Evolutionary conservation across 2,329 filamentous ascomycete genomes (phyloP).

Genomic region (Aspergillus phoenicis): DNA sequence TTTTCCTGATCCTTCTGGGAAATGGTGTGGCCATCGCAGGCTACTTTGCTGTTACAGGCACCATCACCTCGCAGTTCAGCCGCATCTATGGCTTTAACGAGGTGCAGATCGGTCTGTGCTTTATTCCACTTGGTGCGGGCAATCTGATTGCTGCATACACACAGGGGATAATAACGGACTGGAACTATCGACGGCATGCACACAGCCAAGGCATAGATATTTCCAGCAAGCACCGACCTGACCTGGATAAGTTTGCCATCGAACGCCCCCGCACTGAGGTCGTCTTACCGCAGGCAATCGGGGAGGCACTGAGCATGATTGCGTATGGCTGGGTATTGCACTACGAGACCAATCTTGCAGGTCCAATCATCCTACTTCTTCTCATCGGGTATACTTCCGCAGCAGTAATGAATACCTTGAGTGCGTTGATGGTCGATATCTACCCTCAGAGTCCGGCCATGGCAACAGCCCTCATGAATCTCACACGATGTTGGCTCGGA

Average conservation of each 20-base stretch:
- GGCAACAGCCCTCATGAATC: slow-evolving; percentile 46
- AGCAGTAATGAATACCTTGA: slow-evolving; percentile 42
- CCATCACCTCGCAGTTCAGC: not conserved
- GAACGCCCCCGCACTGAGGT: slow-evolving; percentile 44
- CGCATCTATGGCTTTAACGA: slow-evolving; percentile 3
- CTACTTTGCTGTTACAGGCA: not conserved
- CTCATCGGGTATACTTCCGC: slow-evolving; percentile 39
- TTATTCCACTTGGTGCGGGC: not conserved
- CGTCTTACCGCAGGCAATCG: slow-evolving; percentile 36
- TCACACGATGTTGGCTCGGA: slow-evolving; percentile 44
- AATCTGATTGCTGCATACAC: not conserved
- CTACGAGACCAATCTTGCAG: slow-evolving; percentile 34
- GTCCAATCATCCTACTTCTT: slow-evolving; percentile 37
- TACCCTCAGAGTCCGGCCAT: slow-evolving; percentile 40
- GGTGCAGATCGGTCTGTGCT: slow-evolving; percentile 4
- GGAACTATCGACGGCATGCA: slow-evolving; percentile 8
- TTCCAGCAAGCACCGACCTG: not conserved
- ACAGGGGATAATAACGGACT: not conserved
- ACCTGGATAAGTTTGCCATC: slow-evolving; percentile 26
- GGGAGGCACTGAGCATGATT: slow-evolving; percentile 30
- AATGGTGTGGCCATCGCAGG: not conserved
- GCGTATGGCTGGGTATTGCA: slow-evolving; percentile 42
- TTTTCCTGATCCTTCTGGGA: not conserved
- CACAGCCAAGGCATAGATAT: not conserved
- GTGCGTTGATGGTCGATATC: slow-evolving; percentile 50